Evolutionary conservation across 2,329 filamentous ascomycete species (phyloP).

Genomic region (Bipolaris victoriae): DNA sequence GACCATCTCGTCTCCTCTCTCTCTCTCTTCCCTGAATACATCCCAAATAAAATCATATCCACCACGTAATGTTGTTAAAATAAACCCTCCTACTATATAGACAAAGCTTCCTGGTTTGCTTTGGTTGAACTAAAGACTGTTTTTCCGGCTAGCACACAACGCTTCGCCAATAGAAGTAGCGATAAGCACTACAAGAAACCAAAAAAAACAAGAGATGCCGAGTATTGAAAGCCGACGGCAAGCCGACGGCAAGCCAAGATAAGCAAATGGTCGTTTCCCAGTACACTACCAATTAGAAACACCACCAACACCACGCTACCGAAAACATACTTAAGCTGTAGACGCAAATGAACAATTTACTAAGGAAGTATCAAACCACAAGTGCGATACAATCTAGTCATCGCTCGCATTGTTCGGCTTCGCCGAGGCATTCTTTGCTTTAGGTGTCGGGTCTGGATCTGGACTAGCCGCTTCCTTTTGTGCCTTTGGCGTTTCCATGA

Average conservation of each 20-base stretch:
- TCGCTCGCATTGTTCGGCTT: slow-evolving; percentile 4
- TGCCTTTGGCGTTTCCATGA: slow-evolving; percentile 50
- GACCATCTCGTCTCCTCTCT: too few relatives aligned
- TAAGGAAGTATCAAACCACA: background rate
- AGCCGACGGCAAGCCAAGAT: background rate
- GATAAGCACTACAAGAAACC: background rate
- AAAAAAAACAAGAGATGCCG: background rate
- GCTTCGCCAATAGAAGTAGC: background rate
- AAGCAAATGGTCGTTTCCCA: slow-evolving; percentile 29
- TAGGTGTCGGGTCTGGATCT: slow-evolving; percentile 53
- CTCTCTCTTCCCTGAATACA: background rate
- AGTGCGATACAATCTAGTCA: slow-evolving; percentile 1
- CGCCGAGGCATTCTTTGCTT: slow-evolving; percentile 12
- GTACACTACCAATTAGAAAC: slow-evolving; percentile 45
- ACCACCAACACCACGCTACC: slow-evolving; percentile 47
- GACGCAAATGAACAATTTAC: slow-evolving; percentile 19
- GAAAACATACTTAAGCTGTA: slow-evolving; percentile 15
- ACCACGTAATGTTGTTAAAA: background rate
- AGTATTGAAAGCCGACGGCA: background rate
- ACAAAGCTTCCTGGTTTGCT: slow-evolving; percentile 5
- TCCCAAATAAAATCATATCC: background rate
- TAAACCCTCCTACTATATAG: slow-evolving; percentile 1
- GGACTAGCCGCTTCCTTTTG: slow-evolving; percentile 38
- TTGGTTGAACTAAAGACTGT: too few relatives aligned
- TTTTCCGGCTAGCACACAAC: background rate